Evolutionary conservation across 2,329 filamentous ascomycete species (phyloP).

Genomic region (Endoconidiophora polonica): DNA sequence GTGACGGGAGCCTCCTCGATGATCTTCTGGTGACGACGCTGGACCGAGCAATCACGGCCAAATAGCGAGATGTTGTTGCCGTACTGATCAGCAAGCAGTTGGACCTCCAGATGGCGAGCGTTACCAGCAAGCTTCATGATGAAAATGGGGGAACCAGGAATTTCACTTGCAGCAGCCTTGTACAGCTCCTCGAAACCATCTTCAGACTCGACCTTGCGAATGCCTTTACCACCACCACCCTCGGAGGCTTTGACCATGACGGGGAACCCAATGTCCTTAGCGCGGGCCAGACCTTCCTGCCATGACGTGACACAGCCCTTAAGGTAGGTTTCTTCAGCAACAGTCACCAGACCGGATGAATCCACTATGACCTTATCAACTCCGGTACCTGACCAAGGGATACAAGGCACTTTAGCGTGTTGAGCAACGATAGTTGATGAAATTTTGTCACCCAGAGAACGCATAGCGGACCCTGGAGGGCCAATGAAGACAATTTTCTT

Average conservation of each 20-base stretch:
- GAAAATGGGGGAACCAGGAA: constrained; percentile 97
- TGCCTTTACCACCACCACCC: constrained; percentile 97
- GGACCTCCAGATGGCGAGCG: constrained; percentile 90
- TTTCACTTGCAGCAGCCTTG: constrained; percentile 91
- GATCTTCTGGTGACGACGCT: constrained; percentile 97
- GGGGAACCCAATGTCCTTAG: constrained; percentile 85
- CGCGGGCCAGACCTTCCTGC: constrained; percentile 75
- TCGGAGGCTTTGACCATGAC: constrained; percentile 99
- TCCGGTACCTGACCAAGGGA: constrained; percentile 97
- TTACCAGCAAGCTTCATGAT: constrained; percentile 99
- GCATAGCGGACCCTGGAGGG: constrained; percentile 94
- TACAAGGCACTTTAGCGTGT: constrained; percentile 88
- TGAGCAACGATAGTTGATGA: constrained; percentile 98
- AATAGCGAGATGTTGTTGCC: constrained; percentile 99
- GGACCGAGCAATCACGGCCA: constrained; percentile 95
- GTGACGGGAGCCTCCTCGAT: constrained; percentile 98
- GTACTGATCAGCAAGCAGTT: constrained; percentile 94
- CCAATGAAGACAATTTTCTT: constrained; percentile 99
- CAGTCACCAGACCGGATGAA: constrained; percentile 74
- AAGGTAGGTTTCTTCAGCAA: constrained; percentile 67
- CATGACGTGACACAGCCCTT: constrained; percentile 83
- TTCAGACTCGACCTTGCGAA: constrained; percentile 80
- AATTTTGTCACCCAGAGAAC: constrained; percentile 97
- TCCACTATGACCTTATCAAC: constrained; percentile 70
- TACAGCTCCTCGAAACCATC: constrained; percentile 76